phyloP scores from a whole-genome alignment of 306 rosid species.

The Sindora glabra region DNA sequence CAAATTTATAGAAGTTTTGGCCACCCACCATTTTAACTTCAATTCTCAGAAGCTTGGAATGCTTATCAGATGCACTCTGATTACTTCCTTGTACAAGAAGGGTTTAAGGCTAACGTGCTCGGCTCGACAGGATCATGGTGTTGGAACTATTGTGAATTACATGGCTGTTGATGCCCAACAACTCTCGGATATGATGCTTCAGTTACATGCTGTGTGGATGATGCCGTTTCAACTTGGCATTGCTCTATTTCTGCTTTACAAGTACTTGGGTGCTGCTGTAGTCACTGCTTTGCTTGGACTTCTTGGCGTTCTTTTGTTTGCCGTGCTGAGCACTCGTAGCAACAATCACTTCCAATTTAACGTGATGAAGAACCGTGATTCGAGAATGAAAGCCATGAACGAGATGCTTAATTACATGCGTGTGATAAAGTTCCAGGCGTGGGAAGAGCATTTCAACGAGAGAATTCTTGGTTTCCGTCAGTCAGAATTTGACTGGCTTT shows the following conservation, averaged over 20 bases:
- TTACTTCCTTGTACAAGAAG: conserved; percentile 78
- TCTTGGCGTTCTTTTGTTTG: conserved; percentile 34
- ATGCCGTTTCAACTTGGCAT: conserved; percentile 73
- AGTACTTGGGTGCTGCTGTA: conserved; percentile 44
- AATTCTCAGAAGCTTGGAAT: conserved; percentile 82
- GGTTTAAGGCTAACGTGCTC: conserved; percentile 75
- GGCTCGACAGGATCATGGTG: conserved; percentile 79
- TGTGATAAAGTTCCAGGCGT: conserved; percentile 94
- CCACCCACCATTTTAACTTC: conserved; percentile 85
- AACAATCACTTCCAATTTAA: conserved; percentile 60
- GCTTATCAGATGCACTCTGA: conserved; percentile 75
- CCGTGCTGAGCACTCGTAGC: conserved; percentile 26
- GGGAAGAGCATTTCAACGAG: conserved; percentile 85
- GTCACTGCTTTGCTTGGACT: conserved; percentile 52
- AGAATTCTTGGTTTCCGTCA: conserved; percentile 52
- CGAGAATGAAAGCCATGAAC: conserved; percentile 89
- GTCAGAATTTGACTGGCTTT: conserved; percentile 69
- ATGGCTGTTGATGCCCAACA: conserved; percentile 95
- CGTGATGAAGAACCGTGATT: conserved; percentile 81
- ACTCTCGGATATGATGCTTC: conserved; percentile 90
- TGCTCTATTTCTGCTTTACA: conserved; percentile 57
- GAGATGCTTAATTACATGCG: conserved; percentile 97
- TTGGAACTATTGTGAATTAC: conserved; percentile 90
- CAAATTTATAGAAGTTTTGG: conserved; percentile 63
- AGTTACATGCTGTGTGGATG: conserved; percentile 79